These are phyloP conservation scores for Elsinoe necatrix DNA, from an alignment of 2,329 filamentous ascomycete genomes.

Conservation along the genomic window DNA sequence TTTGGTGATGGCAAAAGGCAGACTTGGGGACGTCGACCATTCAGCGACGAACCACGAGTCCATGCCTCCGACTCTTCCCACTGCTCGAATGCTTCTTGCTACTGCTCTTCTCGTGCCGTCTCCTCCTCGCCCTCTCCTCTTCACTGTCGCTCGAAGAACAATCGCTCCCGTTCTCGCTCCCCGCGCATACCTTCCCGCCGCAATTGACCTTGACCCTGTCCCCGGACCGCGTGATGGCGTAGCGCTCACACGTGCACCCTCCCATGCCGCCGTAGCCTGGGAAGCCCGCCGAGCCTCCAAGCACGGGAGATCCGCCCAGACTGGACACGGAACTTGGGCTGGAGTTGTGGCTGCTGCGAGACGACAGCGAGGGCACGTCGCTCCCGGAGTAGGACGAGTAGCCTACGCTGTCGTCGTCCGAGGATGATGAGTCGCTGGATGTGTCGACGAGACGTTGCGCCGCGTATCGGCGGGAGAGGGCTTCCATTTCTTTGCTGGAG, in stretches of 20 bases:
- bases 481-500: slow-evolving; percentile 65
- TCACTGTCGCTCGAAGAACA: slow-evolving; percentile 58
- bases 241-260: slow-evolving; percentile 85
- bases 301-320: slow-evolving; percentile 58
- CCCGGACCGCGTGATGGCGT: slow-evolving; percentile 84
- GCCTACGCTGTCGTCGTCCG: slow-evolving; percentile 52
- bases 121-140: slow-evolving; percentile 38
- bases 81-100: background rate
- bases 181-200: slow-evolving; percentile 79
- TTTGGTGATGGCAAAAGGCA: background rate
- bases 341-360: slow-evolving; percentile 61
- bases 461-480: slow-evolving; percentile 45
- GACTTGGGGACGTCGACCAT: too few species aligned
- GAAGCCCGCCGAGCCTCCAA: slow-evolving; percentile 23
- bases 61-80: background rate
- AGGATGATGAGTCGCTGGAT: slow-evolving; percentile 20
- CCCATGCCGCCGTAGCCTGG: slow-evolving; percentile 23
- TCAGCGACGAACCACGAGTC: background rate
- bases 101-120: slow-evolving; percentile 13
- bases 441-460: slow-evolving; percentile 41
- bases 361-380: slow-evolving; percentile 62
- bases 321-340: slow-evolving; percentile 44
- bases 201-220: slow-evolving; percentile 95
- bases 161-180: slow-evolving; percentile 59
- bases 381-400: slow-evolving; percentile 34